A percentile compares a stretch with the other conserved stretches of the same genome.
These are phyloP conservation scores for Exophiala aquamarina DNA, from an alignment of 2,329 filamentous ascomycete species.

Conservation along the genomic window DNA sequence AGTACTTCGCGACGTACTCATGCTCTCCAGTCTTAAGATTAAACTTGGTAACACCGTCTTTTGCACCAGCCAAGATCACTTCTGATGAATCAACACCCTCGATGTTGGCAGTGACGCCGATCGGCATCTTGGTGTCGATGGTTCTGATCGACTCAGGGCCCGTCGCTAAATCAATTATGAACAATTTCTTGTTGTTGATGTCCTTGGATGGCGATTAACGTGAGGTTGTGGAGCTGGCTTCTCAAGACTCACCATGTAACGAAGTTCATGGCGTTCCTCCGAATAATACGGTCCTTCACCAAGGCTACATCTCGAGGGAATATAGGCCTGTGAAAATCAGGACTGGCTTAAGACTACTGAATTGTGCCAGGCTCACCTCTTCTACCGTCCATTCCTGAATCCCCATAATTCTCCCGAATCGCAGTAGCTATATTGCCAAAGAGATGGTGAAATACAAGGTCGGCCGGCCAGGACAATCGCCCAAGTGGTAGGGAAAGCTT, in stretches of 20 bases:
- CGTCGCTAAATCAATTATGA: constrained; percentile 65
- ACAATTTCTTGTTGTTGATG: constrained; percentile 73
- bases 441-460: background rate
- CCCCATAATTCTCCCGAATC: constrained; percentile 12
- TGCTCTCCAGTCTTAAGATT: constrained; percentile 61
- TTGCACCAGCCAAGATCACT: constrained; percentile 74
- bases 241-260: constrained; percentile 35
- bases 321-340: constrained; percentile 32
- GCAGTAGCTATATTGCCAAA: background rate
- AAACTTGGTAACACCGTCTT: constrained; percentile 77
- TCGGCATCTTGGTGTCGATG: constrained; percentile 58
- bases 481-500: too few relatives aligned
- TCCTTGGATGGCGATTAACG: constrained; percentile 70
- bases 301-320: constrained; percentile 33
- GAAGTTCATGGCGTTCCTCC: constrained; percentile 39
- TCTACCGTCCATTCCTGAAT: constrained; percentile 49
- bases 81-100: constrained; percentile 58
- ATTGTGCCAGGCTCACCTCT: constrained; percentile 35
- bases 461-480: constrained; percentile 4
- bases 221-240: constrained; percentile 29
- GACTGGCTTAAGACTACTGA: background rate
- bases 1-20: constrained; percentile 58
- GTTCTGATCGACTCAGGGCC: constrained; percentile 60
- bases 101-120: constrained; percentile 77
- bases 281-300: constrained; percentile 44